Evolutionary conservation across 2,329 filamentous ascomycete species (phyloP), one percentile per base, ranked within the genome.

Genomic region (Aureobasidium sp.): DNA sequence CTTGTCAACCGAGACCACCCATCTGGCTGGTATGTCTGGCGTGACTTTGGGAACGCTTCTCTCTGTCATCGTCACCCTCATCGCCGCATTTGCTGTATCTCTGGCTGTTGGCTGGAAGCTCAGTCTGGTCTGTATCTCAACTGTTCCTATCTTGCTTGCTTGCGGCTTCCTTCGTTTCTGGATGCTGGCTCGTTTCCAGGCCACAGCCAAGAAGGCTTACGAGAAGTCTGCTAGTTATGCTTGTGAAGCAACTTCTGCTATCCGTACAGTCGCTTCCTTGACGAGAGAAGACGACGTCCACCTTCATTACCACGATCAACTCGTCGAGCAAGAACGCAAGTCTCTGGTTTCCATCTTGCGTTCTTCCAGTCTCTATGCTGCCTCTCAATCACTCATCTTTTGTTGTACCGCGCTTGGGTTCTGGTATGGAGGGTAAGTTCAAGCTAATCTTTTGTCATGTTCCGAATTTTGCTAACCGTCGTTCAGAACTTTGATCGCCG

Each of bases 101-200:
- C 77, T 90, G n/a, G 81, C 83, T 8, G 83, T 95, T 60, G 90
- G 89, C 2, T 96, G 91, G 91, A 95, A 95, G 73, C 78, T 96
- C 21, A 87, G 89, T 11, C 80, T 95, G 0, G 90, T 95, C 27
- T 93, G 89, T 67, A 87, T 88, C 60, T 79, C 89, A 2, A 88
- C 86, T 0, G 85, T 95, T 21, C 91, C 91, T 0, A 73, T 95
- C 31, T 79, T 95, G 11, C 77, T 95, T 1, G 85, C 77, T 5
- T 94, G 89, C 69, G 89, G 91, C n/a, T 94, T 91, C 77, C 86
- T 91, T 74, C 85, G 91, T 3, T 95, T 96, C 75, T 92, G 84
- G 74, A 86, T 94, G 75, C 81, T 95, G 23, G 85, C 89, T 1
- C 82, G 84, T 65, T 96, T 90, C 77, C 88, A 89, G 75, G 81